These are phyloP conservation scores for Guadua angustifolia DNA, from an alignment of 176 grass and related monocot species.

Conservation along the genomic window DNA sequence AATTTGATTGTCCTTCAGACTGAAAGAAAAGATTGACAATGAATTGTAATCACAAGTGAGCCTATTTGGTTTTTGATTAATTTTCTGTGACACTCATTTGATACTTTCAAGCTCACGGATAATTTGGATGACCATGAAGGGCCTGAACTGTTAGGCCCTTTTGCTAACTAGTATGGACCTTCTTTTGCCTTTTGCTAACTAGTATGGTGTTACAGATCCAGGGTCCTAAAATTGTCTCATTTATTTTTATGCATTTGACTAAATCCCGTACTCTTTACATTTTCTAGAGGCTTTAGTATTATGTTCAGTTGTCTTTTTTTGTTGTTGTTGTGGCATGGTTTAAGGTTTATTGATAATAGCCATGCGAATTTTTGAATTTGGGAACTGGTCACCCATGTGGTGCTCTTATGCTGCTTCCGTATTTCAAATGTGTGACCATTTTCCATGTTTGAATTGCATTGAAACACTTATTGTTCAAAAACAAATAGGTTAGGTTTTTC, in stretches of 20 bases:
- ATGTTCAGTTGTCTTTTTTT: neutral
- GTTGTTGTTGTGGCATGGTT: neutral
- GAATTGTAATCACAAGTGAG: neutral
- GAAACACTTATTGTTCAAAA: neutral
- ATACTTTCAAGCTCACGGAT: neutral
- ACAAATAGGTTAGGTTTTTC: neutral
- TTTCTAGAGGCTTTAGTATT: constrained; percentile 4
- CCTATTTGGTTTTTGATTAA: neutral
- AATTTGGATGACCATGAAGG: neutral
- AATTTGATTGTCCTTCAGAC: neutral
- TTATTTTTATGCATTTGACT: neutral
- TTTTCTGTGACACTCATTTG: neutral
- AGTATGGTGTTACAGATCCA: neutral
- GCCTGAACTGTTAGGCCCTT: neutral
- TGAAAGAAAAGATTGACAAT: neutral
- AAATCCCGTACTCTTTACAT: neutral
- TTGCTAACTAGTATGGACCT: neutral
- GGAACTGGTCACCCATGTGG: too few relatives aligned
- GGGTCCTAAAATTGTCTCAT: neutral
- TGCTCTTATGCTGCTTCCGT: neutral
- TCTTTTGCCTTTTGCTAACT: neutral
- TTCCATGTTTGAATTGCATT: neutral
- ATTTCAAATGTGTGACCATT: neutral
- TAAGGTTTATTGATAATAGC: neutral
- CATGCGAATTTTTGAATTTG: neutral